Evolutionary conservation across 2,329 filamentous ascomycete species (phyloP).

Genomic region (Diaporthe sp.): DNA sequence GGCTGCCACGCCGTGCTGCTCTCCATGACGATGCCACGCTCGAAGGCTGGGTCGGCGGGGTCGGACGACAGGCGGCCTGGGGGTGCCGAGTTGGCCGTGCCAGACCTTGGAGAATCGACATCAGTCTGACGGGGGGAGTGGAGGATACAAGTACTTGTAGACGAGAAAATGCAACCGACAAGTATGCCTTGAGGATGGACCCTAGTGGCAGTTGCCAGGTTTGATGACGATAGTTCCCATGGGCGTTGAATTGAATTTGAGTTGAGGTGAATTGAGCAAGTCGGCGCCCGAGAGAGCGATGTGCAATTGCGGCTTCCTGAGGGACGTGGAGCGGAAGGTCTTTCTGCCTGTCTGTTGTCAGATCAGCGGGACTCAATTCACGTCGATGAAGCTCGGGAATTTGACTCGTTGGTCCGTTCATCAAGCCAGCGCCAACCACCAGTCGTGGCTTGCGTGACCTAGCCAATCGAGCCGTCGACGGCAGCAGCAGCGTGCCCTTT

Average conservation of each 20-base stretch:
- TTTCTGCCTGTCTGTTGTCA: neutral
- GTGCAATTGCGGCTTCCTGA: neutral
- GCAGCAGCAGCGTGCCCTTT: neutral
- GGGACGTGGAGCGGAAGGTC: neutral
- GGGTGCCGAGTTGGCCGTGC: neutral
- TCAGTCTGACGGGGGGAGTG: neutral
- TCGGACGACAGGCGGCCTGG: neutral
- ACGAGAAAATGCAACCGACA: neutral
- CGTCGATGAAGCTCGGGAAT: conserved; percentile 1
- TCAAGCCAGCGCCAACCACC: neutral
- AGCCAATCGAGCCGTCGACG: neutral
- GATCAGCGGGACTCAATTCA: neutral
- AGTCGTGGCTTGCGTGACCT: neutral
- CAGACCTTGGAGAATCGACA: neutral
- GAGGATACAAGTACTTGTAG: neutral
- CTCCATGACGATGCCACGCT: neutral
- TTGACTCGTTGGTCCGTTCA: neutral
- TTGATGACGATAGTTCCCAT: neutral
- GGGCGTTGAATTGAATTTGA: neutral
- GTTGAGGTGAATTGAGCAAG: neutral
- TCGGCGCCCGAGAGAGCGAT: neutral
- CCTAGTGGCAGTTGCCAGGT: neutral
- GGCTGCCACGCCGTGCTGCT: neutral
- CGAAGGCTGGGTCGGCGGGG: neutral
- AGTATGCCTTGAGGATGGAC: neutral